These are phyloP conservation scores for Sonneratia caseolaris DNA, from an alignment of 345 rosid genomes.

Conservation along the genomic window DNA sequence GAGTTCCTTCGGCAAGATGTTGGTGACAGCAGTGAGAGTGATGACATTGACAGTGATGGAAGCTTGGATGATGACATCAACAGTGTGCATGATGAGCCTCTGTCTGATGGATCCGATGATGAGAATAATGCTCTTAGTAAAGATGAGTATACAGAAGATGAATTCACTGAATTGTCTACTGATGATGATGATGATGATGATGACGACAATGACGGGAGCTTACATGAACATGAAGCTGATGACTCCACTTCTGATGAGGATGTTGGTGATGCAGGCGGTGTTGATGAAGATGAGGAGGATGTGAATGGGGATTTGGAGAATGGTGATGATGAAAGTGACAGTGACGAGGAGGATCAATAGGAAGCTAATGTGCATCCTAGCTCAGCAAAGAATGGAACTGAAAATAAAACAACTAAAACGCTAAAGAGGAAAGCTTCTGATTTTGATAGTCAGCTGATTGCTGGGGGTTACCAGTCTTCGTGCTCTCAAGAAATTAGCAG, in stretches of 20 bases:
- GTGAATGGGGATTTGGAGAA: conserved; percentile 16
- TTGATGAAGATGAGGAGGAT: conserved; percentile 14
- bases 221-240: conserved; percentile 14
- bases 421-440: conserved; percentile 65
- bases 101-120: conserved; percentile 22
- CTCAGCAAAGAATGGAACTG: conserved; percentile 11
- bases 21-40: conserved; percentile 27
- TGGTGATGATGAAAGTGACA: conserved; percentile 7
- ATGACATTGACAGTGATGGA: conserved; percentile 19
- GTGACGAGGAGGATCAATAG: conserved; percentile 15
- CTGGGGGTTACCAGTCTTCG: conserved; percentile 80
- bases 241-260: conserved; percentile 9
- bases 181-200: conserved; percentile 19
- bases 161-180: conserved; percentile 11
- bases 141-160: conserved; percentile 35
- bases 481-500: conserved; percentile 72
- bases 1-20: conserved; percentile 52
- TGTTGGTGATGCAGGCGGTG: conserved; percentile 15
- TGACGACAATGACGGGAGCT: neutral
- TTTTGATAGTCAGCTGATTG: conserved; percentile 53
- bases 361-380: conserved; percentile 17
- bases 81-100: conserved; percentile 25
- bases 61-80: conserved; percentile 20
- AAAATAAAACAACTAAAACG: conserved; percentile 22
- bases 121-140: conserved; percentile 18